Base-by-base conservation (phyloP, 306 rosid genomes). In the Lablab purpureus region DNA sequence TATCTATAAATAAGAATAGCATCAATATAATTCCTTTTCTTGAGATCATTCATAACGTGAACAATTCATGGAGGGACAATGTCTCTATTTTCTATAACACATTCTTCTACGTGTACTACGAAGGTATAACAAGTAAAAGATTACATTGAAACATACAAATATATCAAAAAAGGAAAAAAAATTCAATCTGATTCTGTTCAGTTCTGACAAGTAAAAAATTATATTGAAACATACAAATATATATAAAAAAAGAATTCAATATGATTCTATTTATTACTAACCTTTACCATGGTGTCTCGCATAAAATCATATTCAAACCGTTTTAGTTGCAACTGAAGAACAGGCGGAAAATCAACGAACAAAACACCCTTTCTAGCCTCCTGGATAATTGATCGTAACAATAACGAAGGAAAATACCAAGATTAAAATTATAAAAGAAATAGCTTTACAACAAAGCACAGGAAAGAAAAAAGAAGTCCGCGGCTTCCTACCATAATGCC, bases 281-380 rank as follows among this genome's bases (percentile, higher is more conserved):
- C 67, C 67, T 60, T 60, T 28, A 60, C 67, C 67, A 60, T 60
- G 17, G 67, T 14, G 41, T 60, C 67, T 28, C 21, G 67, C 41
- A 60, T 60, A 28, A 60, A 60, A 60, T 60, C 67, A 60, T 60
- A 60, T 60, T 60, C 67, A 60, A 60, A 60, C 21, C 67, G 40
- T 60, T 60, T 60, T 15, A 60, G 67, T n/a, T 60, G 67, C 17
- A 60, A 41, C 41, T 60, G 67, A 60, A 60, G 67, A 60, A 60
- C 67, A 28, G 67, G 67, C 0, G 67, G 67, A 28, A 60, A 28
- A 60, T 60, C 67, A 60, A 60, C 32, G 41, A 60, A 60, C 41
- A 60, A 60, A 37, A 60, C 41, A 28, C 67, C 67, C 67, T 60
- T 60, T 21, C 67, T 28, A 60, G 67, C 67, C 40, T 28, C 67